Evolutionary conservation across 2,329 filamentous ascomycete species (phyloP).

Genomic region (Fusarium sp.): DNA sequence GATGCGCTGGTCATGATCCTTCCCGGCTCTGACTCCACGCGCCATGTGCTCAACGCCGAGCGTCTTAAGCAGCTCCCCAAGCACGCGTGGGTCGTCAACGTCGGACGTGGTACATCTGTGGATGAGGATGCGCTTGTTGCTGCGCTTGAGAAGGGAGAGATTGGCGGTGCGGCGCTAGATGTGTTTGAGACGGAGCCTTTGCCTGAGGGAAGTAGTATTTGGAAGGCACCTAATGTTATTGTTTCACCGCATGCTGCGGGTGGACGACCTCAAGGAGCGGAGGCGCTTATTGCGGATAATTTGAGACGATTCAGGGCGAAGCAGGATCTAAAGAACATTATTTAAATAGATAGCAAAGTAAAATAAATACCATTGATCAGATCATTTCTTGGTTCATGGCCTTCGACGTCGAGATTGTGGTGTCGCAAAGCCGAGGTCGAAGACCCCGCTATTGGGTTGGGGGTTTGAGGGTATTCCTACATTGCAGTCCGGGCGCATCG

Average conservation of each 20-base stretch:
- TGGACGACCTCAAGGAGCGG: conserved; percentile 69
- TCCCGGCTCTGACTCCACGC: conserved; percentile 67
- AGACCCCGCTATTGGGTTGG: background rate
- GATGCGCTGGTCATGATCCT: conserved; percentile 77
- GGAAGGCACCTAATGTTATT: conserved; percentile 63
- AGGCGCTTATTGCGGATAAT: conserved; percentile 70
- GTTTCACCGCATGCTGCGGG: conserved; percentile 70
- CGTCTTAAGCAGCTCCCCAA: conserved; percentile 64
- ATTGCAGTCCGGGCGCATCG: background rate
- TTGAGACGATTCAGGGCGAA: conserved; percentile 68
- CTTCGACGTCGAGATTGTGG: background rate
- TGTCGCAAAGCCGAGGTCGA: background rate
- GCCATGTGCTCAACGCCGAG: conserved; percentile 66
- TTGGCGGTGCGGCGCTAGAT: conserved; percentile 63
- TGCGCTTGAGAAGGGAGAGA: conserved; percentile 56
- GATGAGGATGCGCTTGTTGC: conserved; percentile 62
- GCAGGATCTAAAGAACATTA: conserved; percentile 68
- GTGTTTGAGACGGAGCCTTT: conserved; percentile 62
- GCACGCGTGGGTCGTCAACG: conserved; percentile 68
- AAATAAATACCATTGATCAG: background rate
- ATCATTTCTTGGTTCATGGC: background rate
- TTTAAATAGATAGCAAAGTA: conserved; percentile 16
- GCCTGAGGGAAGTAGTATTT: conserved; percentile 58
- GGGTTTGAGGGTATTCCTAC: background rate
- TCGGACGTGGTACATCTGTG: conserved; percentile 61